phyloP scores from a whole-genome alignment of 768 basidiomycete genomes.

The Mycena galopus region DNA sequence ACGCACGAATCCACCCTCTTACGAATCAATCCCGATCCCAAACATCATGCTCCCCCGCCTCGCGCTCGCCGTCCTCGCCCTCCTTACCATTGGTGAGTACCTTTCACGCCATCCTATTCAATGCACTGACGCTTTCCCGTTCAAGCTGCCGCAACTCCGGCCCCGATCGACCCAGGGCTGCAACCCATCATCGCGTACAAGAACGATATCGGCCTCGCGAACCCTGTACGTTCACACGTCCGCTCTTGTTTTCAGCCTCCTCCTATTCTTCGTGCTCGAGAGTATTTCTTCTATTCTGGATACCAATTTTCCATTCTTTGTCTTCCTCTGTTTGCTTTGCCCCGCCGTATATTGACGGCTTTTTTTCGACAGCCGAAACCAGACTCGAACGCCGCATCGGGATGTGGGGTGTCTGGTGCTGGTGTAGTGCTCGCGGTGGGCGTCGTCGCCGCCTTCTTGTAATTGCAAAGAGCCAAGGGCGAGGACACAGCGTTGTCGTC shows the following conservation, averaged over 20 bases:
- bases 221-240: conserved; percentile 26
- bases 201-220: conserved; percentile 41
- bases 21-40: background rate
- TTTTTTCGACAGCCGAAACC: conserved; percentile 14
- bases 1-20: background rate
- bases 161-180: conserved; percentile 41
- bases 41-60: conserved; percentile 24
- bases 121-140: conserved; percentile 1
- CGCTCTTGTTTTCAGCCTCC: too few relatives aligned
- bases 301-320: too few relatives aligned
- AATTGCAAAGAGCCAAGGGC: background rate
- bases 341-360: background rate
- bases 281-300: too few relatives aligned
- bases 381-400: conserved; percentile 23
- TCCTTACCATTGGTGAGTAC: conserved; percentile 16
- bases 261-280: too few relatives aligned
- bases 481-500: background rate
- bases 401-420: background rate
- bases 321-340: too few relatives aligned
- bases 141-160: conserved; percentile 32
- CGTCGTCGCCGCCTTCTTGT: conserved; percentile 13
- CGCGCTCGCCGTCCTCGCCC: conserved; percentile 15
- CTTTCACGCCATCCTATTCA: background rate
- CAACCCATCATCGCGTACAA: conserved; percentile 43
- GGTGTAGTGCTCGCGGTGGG: conserved; percentile 11